A percentile compares a stretch with the other conserved stretches of the same genome.
Evolutionary conservation across 148 eudicot species (phyloP).

Genomic region (Diospyros kaki): DNA sequence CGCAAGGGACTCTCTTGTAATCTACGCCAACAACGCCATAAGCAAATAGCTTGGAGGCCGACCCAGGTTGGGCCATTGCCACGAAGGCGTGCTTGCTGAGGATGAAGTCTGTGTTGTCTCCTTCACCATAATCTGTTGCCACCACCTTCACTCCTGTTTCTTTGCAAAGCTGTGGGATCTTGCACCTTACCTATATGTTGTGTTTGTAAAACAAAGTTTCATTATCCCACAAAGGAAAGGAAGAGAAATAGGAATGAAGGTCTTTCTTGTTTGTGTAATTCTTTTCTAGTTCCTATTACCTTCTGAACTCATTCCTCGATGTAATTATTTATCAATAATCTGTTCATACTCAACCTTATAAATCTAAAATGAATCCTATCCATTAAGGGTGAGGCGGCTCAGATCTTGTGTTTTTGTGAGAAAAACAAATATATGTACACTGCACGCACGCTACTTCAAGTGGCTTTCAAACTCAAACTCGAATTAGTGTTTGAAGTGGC

Average conservation of each 20-base stretch:
- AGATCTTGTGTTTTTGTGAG: no score
- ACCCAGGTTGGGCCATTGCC: conserved; percentile 33
- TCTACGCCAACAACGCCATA: conserved; percentile 50
- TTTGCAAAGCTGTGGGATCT: conserved; percentile 33
- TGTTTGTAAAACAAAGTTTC: neutral
- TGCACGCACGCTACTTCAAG: no score
- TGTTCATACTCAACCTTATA: no score
- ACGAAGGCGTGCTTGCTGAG: conserved; percentile 35
- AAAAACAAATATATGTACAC: no score
- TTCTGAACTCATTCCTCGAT: no score
- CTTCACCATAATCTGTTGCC: conserved; percentile 50
- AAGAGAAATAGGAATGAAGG: neutral
- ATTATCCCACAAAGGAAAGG: neutral
- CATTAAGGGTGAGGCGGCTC: no score
- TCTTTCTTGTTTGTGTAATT: no score
- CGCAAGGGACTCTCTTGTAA: conserved; percentile 40
- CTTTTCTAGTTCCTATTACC: no score
- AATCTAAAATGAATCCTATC: no score
- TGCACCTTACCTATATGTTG: conserved; percentile 45
- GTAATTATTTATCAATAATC: no score
- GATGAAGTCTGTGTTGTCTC: conserved; percentile 45
- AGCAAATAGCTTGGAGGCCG: conserved; percentile 26
- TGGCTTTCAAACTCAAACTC: no score
- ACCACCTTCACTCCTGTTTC: conserved; percentile 46
- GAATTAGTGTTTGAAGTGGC: no score